These are phyloP conservation scores for Candida ficus DNA, from an alignment of 805 yeast species.

Conservation along the genomic window DNA sequence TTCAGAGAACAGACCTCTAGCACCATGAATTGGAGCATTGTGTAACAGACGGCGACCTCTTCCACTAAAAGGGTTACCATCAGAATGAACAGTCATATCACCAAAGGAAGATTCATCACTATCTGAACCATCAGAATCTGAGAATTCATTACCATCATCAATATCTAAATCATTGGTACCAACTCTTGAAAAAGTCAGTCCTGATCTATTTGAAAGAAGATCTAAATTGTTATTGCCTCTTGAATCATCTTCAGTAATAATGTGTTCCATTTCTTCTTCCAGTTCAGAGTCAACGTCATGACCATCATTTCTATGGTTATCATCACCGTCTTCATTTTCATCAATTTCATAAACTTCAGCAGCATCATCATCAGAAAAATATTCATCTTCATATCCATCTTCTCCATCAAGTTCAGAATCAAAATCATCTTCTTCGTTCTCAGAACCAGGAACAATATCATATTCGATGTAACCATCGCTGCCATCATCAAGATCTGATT, in stretches of 20 bases:
- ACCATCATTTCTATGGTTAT: neutral
- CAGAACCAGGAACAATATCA: slow-evolving; percentile 7
- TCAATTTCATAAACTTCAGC: slow-evolving; percentile 13
- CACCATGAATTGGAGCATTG: neutral
- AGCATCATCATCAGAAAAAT: slow-evolving; percentile 1
- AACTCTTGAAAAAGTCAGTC: no score
- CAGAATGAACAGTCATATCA: no score
- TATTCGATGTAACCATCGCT: slow-evolving; percentile 23
- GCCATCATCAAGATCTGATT: slow-evolving; percentile 13
- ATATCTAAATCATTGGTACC: neutral
- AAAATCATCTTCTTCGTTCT: slow-evolving; percentile 17
- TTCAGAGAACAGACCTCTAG: neutral
- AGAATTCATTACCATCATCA: neutral
- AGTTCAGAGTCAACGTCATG: slow-evolving; percentile 7
- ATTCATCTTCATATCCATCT: slow-evolving; percentile 14
- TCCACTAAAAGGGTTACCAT: neutral
- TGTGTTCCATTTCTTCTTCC: slow-evolving; percentile 9
- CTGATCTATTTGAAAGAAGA: neutral
- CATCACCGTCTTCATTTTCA: slow-evolving; percentile 21
- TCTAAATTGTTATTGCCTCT: neutral
- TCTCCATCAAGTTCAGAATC: slow-evolving; percentile 26
- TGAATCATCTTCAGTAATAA: slow-evolving; percentile 3
- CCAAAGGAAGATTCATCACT: no score
- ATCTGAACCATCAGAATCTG: slow-evolving; percentile 3
- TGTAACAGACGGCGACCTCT: slow-evolving; percentile 1